These are phyloP conservation scores for Bremia lactucae DNA, from an alignment of 352 stramenopile genomes.

Conservation along the genomic window DNA sequence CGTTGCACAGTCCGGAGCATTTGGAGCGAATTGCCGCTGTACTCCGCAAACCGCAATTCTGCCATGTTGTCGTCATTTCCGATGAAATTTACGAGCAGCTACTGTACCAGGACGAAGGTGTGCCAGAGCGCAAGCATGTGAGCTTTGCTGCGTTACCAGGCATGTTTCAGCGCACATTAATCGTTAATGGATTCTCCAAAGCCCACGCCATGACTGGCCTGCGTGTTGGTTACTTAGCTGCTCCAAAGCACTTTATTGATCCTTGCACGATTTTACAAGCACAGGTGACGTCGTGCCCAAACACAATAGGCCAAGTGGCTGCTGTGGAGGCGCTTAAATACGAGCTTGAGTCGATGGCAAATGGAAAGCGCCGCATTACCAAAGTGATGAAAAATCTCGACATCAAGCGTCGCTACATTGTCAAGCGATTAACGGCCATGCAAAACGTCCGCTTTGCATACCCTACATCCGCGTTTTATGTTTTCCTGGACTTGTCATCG, in stretches of 20 bases:
- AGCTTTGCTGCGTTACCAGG: slow-evolving; percentile 57
- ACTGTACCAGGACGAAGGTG: slow-evolving; percentile 76
- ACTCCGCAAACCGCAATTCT: slow-evolving; percentile 42
- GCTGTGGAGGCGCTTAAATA: slow-evolving; percentile 84
- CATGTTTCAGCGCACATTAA: slow-evolving; percentile 87
- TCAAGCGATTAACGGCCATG: slow-evolving; percentile 71
- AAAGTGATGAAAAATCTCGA: slow-evolving; percentile 40
- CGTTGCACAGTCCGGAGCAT: slow-evolving; percentile 49
- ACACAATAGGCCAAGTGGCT: slow-evolving; percentile 87
- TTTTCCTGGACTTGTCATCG: slow-evolving; percentile 86
- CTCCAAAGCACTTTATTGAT: slow-evolving; percentile 63
- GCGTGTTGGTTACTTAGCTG: slow-evolving; percentile 89
- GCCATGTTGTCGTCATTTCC: slow-evolving; percentile 80
- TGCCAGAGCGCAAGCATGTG: slow-evolving; percentile 21
- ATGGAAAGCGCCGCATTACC: slow-evolving; percentile 35
- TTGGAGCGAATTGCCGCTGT: slow-evolving; percentile 40
- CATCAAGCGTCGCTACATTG: slow-evolving; percentile 86
- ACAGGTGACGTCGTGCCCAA: slow-evolving; percentile 92
- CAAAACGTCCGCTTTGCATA: slow-evolving; percentile 68
- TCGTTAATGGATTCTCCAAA: slow-evolving; percentile 97
- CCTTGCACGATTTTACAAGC: slow-evolving; percentile 89
- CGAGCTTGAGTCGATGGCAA: slow-evolving; percentile 42
- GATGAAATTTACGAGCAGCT: slow-evolving; percentile 96
- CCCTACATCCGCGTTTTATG: slow-evolving; percentile 91
- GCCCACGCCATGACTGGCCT: slow-evolving; percentile 91